phyloP scores from a whole-genome alignment of 176 grass and related monocot genomes.

The Avena insularis region DNA sequence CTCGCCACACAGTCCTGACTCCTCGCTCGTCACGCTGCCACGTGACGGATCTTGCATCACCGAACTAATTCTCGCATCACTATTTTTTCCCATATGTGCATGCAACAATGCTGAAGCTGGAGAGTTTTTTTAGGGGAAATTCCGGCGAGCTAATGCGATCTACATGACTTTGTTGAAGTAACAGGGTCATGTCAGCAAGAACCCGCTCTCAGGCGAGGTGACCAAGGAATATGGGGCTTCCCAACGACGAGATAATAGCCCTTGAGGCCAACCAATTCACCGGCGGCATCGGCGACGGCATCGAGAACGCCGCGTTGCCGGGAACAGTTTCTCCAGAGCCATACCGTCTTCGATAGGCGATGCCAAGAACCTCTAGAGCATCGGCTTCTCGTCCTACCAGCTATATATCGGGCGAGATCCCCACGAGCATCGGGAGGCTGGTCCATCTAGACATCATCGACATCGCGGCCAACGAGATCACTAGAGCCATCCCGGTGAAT shows the following conservation, averaged over 20 bases:
- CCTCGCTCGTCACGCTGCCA: too few species aligned
- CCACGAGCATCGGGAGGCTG: constrained; percentile 56
- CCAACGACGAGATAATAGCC: constrained; percentile 49
- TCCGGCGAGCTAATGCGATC: constrained; percentile 63
- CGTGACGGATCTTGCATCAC: constrained; percentile 26
- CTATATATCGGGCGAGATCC: constrained; percentile 58
- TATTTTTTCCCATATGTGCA: constrained; percentile 73
- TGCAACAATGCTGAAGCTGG: constrained; percentile 61
- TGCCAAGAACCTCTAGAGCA: constrained; percentile 34
- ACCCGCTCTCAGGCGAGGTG: constrained; percentile 62
- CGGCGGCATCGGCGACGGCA: constrained; percentile 25
- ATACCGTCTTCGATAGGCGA: constrained; percentile 57
- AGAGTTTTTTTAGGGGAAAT: constrained; percentile 74
- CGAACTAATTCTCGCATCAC: constrained; percentile 67
- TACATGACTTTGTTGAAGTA: constrained; percentile 53
- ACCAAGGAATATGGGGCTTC: constrained; percentile 76
- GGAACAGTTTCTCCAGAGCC: constrained; percentile 61
- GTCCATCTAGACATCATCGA: not conserved
- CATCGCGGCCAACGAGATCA: too few species aligned
- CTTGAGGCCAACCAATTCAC: constrained; percentile 56
- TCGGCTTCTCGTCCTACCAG: constrained; percentile 59
- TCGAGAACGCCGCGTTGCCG: constrained; percentile 40
- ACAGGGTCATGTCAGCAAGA: constrained; percentile 65
- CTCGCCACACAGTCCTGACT: too few species aligned
- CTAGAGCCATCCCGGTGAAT: too few species aligned